Evolutionary conservation across 192 early-diverging fungal genomes (phyloP), one percentile per base, ranked within the genome.

Genomic region (Podila horticola): DNA sequence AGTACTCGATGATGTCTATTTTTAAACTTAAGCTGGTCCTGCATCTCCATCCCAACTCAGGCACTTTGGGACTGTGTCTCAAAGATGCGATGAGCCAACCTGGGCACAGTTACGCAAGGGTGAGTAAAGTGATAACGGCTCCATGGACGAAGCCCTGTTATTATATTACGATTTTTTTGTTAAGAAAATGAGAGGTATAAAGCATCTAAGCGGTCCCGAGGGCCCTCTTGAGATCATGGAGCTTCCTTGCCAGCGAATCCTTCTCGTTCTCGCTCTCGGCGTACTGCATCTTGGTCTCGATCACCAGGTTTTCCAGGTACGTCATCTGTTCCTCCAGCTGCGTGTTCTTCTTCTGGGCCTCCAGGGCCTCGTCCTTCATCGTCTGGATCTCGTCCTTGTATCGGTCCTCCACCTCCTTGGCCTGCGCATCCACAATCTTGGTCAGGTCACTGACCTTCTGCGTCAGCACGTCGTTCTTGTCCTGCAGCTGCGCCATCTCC

Each of bases 231-330:
- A 96, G 71, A 22, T 93, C 92, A 17, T 87, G 85, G 58, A 93
- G 84, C 66, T 92, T 93, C 60, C 91, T 86, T 13, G 89, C 67
- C 67, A 96, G 82, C 5, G 83, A 75, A 61, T 92, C 93, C 65
- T 92, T 76, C 72, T 97, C 92, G 79, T 92, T 93, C 74, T 97
- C 96, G 76, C 89, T 92, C 75, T 96, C 93, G 5, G 94, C 95
- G 73, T 93, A 95, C 58, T 89, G 82, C 76, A 91, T 84, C 83
- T 96, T 95, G 68, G 91, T 92, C 64, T 91, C 90, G 29, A 92
- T 87, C 66, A 96, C 73, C 70, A 94, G 88, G n/a, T 86, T 88
- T 69, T 94, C 93, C 83, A 92, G 83, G 51, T 90, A 86, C 61
- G 85, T 83, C 58, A 92, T 67, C 36, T 91, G 86, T 41, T 93